Evolutionary conservation across 2,329 filamentous ascomycete genomes (phyloP).

Genomic region (Pseudopithomyces maydicus): DNA sequence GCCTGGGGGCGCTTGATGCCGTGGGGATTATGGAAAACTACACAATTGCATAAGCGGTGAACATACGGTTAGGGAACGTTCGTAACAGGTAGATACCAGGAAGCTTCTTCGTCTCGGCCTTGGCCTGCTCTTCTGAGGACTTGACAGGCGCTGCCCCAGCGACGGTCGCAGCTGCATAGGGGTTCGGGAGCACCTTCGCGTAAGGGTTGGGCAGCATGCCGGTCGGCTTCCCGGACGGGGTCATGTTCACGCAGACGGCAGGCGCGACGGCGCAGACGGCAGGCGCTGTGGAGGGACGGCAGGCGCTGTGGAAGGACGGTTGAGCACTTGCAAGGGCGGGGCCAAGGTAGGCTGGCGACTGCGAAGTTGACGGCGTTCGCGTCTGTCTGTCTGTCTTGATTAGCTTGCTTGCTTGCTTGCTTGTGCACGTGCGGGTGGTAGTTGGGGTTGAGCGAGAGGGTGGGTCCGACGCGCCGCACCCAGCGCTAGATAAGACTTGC

Average conservation of each 20-base stretch:
- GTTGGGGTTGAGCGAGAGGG: too few relatives aligned
- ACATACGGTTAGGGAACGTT: constrained; percentile 20
- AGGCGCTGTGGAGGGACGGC: constrained; percentile 1
- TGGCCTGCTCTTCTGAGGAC: constrained; percentile 36
- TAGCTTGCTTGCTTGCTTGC: too few relatives aligned
- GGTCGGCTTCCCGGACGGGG: constrained; percentile 27
- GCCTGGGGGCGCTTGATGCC: constrained; percentile 40
- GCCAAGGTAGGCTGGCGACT: too few relatives aligned
- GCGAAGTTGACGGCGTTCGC: too few relatives aligned
- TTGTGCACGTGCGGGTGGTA: too few relatives aligned
- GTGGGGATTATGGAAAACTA: constrained; percentile 41
- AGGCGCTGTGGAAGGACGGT: not conserved
- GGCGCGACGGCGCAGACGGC: not conserved
- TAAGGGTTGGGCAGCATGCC: constrained; percentile 34
- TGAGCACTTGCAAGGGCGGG: too few relatives aligned
- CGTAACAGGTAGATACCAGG: constrained; percentile 38
- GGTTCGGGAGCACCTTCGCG: constrained; percentile 30
- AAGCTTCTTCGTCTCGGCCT: constrained; percentile 38
- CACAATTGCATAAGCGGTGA: constrained; percentile 31
- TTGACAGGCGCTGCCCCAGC: constrained; percentile 34
- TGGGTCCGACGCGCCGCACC: too few relatives aligned
- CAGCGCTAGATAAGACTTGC: not conserved
- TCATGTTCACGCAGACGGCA: constrained; percentile 22
- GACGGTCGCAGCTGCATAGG: constrained; percentile 33
- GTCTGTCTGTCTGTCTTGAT: too few relatives aligned